A percentile compares a stretch with the other conserved stretches of the same genome.
These are phyloP conservation scores for Aspergillus spinulosporus DNA, from an alignment of 2,329 filamentous ascomycete genomes.

Conservation along the genomic window DNA sequence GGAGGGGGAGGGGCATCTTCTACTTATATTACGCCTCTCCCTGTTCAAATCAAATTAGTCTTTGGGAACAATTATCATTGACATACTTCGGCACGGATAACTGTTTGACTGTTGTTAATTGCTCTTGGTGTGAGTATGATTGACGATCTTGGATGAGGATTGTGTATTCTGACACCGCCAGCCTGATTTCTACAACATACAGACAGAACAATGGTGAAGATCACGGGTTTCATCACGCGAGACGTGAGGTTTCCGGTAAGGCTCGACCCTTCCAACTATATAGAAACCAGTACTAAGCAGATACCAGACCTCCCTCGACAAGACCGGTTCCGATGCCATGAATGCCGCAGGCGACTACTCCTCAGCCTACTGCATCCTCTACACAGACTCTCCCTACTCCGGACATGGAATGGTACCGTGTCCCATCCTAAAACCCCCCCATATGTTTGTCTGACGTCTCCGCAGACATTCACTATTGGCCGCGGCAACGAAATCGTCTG, in stretches of 20 bases:
- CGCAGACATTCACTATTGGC: constrained; percentile 48
- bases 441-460: neutral
- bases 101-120: neutral
- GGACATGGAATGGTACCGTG: constrained; percentile 46
- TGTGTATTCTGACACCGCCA: neutral
- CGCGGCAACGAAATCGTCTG: constrained; percentile 93
- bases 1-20: constrained; percentile 1
- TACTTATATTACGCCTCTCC: constrained; percentile 4
- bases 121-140: neutral
- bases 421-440: neutral
- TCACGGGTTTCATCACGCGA: constrained; percentile 69
- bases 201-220: constrained; percentile 55
- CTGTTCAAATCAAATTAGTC: neutral
- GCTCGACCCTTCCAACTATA: constrained; percentile 4
- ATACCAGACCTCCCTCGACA: constrained; percentile 77
- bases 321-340: constrained; percentile 95
- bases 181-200: neutral
- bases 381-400: constrained; percentile 65
- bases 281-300: neutral
- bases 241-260: constrained; percentile 71
- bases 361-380: constrained; percentile 86
- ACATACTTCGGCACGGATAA: too few relatives aligned
- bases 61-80: neutral
- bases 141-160: neutral
- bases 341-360: constrained; percentile 93